Conservation (phyloP, 768 basidiomycete genomes). For the Leccinum imitatum region DNA sequence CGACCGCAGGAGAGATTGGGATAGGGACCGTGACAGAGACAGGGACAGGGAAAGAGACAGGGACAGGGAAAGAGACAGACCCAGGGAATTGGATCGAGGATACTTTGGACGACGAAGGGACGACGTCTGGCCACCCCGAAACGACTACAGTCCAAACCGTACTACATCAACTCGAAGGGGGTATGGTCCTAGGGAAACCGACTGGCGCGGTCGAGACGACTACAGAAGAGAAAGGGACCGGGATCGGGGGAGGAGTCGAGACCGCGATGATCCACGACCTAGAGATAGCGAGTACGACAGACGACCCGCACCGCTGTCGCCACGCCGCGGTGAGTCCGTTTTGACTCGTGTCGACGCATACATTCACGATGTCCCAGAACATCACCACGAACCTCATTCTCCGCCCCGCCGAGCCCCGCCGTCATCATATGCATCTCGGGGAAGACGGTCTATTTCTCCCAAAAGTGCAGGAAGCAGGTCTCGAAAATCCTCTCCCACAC, state of each 20-base stretch:
- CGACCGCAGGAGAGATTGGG: conserved; percentile 28
- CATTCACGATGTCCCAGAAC: conserved; percentile 13
- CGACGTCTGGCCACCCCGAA: conserved; percentile 16
- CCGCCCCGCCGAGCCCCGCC: conserved; percentile 18
- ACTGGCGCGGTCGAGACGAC: conserved; percentile 25
- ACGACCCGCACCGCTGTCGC: conserved; percentile 18
- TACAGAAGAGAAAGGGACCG: conserved; percentile 20
- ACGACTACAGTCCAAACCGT: conserved; percentile 22
- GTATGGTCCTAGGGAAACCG: conserved; percentile 15
- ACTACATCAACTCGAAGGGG: conserved; percentile 11
- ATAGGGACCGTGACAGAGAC: conserved; percentile 22
- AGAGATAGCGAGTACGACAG: conserved; percentile 26
- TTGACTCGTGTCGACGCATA: background rate
- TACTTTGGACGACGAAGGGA: conserved; percentile 20
- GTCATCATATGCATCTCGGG: conserved; percentile 14
- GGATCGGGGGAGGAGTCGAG: conserved; percentile 20
- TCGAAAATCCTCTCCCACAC: conserved; percentile 21
- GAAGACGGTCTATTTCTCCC: conserved; percentile 24
- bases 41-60: conserved; percentile 16
- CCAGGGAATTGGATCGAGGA: conserved; percentile 17
- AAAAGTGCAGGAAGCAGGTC: conserved; percentile 23
- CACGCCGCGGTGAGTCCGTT: conserved; percentile 26
- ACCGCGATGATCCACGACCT: conserved; percentile 20
- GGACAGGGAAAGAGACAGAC: conserved; percentile 17
- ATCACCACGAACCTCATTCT: conserved; percentile 10